Base-by-base conservation (phyloP, 2,329 filamentous ascomycete species). In the Aspergillus neoniger region DNA sequence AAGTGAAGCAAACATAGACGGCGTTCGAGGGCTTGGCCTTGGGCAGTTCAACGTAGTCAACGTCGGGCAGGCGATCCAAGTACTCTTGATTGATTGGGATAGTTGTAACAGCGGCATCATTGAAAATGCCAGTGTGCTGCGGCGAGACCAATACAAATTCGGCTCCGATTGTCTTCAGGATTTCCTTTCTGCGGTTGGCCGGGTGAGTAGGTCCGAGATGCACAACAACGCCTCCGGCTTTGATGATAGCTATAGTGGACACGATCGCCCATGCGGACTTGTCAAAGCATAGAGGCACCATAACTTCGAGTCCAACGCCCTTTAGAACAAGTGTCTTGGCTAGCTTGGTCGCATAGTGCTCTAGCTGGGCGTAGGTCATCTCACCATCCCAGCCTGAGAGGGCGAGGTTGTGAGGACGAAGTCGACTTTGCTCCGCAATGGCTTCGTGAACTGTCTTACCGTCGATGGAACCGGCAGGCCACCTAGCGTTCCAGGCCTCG, bases 321-420 rank as follows among this genome's bases (percentile, higher is more conserved):
- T 50, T 25, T 6, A n/a, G 17, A 5, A 32, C 2, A 14, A 57
- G 36, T 14, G 39, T n/a, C 25, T 32, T 43, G 7, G 55, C 55
- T 44, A 57, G 12, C 25, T 39, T 43, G 4, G 44, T 49, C 21
- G 55, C 47, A 14, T 48, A 28, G 30, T 49, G 23, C 32, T 38
- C 43, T 10, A 57, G 30, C 2, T 50, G 41, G 15, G 21, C 21
- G 44, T 57, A 57, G 9, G 55, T 57, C 25, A 48, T 30, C 1
- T 43, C 47, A 2, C 55, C 55, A 41, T 57, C 55, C 55, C 55
- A 57, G 30, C 41, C 55, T 23, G 19, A 28, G 14, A 57, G 41
- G 39, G 55, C 55, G 14, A 21, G 30, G 3, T 17, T 21, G 4
- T 50, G 41, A 36, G 55, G 55, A 25, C 28, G 44, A 19, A 50